Conservation (phyloP, 148 eudicot genomes). For the Limonium bicolor region DNA sequence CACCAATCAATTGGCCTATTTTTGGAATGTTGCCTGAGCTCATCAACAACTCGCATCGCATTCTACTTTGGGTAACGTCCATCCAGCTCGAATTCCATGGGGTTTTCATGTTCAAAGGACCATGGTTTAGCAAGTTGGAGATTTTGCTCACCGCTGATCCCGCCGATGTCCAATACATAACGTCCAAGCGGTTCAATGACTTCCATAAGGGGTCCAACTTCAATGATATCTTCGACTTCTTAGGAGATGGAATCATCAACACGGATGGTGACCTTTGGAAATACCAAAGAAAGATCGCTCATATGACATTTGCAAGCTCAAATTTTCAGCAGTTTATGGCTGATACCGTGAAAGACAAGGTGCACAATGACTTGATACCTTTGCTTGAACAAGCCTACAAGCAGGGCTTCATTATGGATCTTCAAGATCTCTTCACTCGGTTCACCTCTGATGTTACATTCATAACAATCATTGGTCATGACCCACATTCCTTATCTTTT, state of each 20-base stretch:
- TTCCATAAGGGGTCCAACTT: constrained; percentile 23
- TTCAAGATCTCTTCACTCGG: constrained; percentile 26
- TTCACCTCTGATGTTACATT: constrained; percentile 10
- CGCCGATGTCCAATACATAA: constrained; percentile 16
- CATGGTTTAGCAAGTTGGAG: constrained; percentile 27
- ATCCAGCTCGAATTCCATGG: constrained; percentile 1
- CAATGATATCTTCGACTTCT: constrained; percentile 17
- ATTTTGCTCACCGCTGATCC: constrained; percentile 18
- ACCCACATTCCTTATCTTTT: constrained; percentile 22
- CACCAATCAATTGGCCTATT: neutral
- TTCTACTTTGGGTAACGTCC: neutral
- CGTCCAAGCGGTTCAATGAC: constrained; percentile 16
- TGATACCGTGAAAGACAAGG: constrained; percentile 9
- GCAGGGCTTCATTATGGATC: constrained; percentile 12
- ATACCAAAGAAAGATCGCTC: constrained; percentile 11
- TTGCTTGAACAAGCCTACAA: constrained; percentile 11
- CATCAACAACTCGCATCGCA: neutral
- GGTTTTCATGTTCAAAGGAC: constrained; percentile 21
- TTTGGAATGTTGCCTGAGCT: neutral
- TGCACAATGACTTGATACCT: constrained; percentile 12
- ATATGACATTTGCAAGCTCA: constrained; percentile 3
- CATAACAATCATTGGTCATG: constrained; percentile 23
- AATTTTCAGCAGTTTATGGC: constrained; percentile 8
- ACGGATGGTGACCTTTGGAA: constrained; percentile 22
- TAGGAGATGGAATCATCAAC: constrained; percentile 31